phyloP scores from a whole-genome alignment of 257 asterid species.

The Hygrophila difformis region DNA sequence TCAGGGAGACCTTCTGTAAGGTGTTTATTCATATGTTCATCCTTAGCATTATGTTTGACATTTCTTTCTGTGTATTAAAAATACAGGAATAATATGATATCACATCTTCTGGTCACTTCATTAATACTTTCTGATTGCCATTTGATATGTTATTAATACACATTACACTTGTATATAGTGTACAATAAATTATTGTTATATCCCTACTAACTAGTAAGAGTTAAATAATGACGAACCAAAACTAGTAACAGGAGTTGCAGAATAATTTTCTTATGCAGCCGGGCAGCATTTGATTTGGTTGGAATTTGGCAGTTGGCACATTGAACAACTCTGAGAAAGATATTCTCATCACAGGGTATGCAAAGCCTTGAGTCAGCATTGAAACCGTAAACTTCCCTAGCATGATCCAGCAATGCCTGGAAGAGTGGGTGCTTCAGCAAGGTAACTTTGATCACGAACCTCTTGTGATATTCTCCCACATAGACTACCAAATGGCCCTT shows the following conservation, averaged over 20 bases:
- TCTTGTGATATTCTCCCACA: slow-evolving; percentile 61
- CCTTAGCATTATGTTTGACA: too few relatives aligned
- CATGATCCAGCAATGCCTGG: slow-evolving; percentile 73
- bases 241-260: slow-evolving; percentile 2
- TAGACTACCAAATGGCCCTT: slow-evolving; percentile 84
- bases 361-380: slow-evolving; percentile 52
- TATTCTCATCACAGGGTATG: slow-evolving; percentile 73
- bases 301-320: slow-evolving; percentile 65
- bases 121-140: too few relatives aligned
- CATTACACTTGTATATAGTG: too few relatives aligned
- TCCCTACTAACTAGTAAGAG: too few relatives aligned
- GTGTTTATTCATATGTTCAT: too few relatives aligned
- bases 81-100: too few relatives aligned
- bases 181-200: too few relatives aligned
- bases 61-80: too few relatives aligned
- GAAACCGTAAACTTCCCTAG: slow-evolving; percentile 65
- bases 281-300: slow-evolving; percentile 30
- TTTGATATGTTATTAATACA: too few relatives aligned
- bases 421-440: slow-evolving; percentile 69
- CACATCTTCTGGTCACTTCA: too few relatives aligned
- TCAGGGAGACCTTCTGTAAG: too few relatives aligned
- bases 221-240: too few relatives aligned
- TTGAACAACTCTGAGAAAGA: slow-evolving; percentile 59
- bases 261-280: slow-evolving; percentile 32
- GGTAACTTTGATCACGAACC: slow-evolving; percentile 69